Evolutionary conservation across 139 green algal genomes (phyloP).

Genomic region (Mychonastes homosphaera): DNA sequence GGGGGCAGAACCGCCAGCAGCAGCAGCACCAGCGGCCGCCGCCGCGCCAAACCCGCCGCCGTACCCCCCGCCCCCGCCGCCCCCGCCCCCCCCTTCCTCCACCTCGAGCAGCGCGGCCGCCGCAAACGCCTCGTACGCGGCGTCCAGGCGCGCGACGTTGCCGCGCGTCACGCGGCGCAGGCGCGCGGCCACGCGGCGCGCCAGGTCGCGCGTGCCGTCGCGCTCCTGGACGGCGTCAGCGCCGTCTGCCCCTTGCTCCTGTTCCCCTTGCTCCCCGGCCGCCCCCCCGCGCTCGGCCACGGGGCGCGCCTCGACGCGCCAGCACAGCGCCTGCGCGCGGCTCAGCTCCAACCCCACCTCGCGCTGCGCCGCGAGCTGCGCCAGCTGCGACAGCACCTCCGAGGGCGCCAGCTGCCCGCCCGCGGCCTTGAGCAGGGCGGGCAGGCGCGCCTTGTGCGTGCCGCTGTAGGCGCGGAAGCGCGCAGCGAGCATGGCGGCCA

Average conservation of each 20-base stretch:
- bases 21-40: too few species aligned
- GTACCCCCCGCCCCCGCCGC: too few species aligned
- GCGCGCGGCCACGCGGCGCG: conserved; percentile 19
- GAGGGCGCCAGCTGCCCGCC: not conserved
- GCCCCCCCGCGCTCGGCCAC: not conserved
- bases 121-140: conserved; percentile 22
- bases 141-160: conserved; percentile 38
- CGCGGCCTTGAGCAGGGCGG: not conserved
- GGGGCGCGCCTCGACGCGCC: not conserved
- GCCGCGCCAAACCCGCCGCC: not conserved
- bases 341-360: conserved; percentile 55
- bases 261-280: not conserved
- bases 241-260: not conserved
- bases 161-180: conserved; percentile 18
- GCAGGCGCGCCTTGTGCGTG: conserved; percentile 13
- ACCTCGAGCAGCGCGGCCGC: conserved; percentile 19
- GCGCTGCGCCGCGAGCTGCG: conserved; percentile 30
- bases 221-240: too few species aligned
- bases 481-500: conserved; percentile 20
- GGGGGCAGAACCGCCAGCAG: too few species aligned
- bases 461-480: conserved; percentile 21
- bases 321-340: conserved; percentile 26
- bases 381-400: conserved; percentile 36
- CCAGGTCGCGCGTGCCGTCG: conserved; percentile 23
- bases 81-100: too few species aligned